Evolutionary conservation across 169 alveolate genomes (phyloP).

Genomic region (Cryptosporidium tyzzeri): DNA sequence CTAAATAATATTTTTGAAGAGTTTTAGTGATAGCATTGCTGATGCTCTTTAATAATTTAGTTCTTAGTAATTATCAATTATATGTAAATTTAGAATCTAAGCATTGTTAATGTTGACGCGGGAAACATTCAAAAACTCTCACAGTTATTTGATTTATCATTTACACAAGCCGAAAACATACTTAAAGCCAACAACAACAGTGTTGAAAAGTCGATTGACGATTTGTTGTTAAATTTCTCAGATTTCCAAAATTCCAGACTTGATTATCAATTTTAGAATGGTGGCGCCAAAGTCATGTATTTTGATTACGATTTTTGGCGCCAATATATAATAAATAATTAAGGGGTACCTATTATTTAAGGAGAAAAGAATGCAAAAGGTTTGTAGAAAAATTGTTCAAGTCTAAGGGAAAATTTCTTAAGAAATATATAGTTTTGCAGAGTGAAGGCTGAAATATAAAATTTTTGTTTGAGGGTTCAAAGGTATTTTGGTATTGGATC

Average conservation of each 20-base stretch:
- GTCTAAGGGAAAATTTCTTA: background rate
- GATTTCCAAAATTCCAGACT: slow-evolving; percentile 31
- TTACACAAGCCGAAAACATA: slow-evolving; percentile 20
- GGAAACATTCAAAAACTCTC: slow-evolving; percentile 29
- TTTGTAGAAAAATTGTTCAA: background rate
- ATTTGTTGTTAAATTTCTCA: slow-evolving; percentile 23
- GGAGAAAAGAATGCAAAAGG: background rate
- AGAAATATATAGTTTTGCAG: background rate
- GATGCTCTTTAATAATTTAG: background rate
- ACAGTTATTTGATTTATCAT: slow-evolving; percentile 27
- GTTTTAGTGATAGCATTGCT: background rate
- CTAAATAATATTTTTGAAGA: background rate
- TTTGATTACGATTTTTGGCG: background rate
- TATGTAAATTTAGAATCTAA: slow-evolving; percentile 30
- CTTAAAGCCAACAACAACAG: slow-evolving; percentile 24
- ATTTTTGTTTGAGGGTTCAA: background rate
- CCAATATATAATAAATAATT: background rate
- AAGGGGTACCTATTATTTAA: background rate
- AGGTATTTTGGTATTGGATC: background rate
- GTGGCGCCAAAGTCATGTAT: background rate
- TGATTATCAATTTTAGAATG: background rate
- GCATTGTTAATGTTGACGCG: slow-evolving; percentile 25
- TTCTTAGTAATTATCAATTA: background rate
- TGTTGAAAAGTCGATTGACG: slow-evolving; percentile 8
- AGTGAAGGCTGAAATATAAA: background rate